Percentiles rank a stretch among this genome's conserved stretches.
Evolutionary conservation across 208 protist species (phyloP).

Genomic region (Wallacemonas sp.): DNA sequence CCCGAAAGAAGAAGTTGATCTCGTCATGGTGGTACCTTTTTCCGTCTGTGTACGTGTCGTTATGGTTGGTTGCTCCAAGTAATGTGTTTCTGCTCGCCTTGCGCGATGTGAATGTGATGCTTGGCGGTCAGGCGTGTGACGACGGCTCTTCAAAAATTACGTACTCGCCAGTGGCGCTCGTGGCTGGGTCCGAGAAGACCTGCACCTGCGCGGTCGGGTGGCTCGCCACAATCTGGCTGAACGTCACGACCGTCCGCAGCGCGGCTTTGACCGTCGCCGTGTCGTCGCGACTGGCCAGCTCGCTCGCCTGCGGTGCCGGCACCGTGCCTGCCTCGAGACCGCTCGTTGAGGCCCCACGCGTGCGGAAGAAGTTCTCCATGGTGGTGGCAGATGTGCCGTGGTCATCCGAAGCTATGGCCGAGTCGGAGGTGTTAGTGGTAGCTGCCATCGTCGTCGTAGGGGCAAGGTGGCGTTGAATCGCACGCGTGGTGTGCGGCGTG

Average conservation of each 20-base stretch:
- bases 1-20: too few relatives aligned
- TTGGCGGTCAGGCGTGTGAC: slow-evolving; percentile 1
- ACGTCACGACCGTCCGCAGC: slow-evolving; percentile 33
- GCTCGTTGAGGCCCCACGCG: not conserved
- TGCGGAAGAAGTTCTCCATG: not conserved
- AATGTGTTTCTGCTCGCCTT: too few relatives aligned
- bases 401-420: not conserved
- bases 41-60: too few relatives aligned
- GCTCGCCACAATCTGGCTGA: slow-evolving; percentile 26
- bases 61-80: too few relatives aligned
- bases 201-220: slow-evolving; percentile 24
- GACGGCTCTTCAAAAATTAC: slow-evolving; percentile 30
- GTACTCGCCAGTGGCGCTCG: slow-evolving; percentile 18
- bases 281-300: slow-evolving; percentile 34
- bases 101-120: too few relatives aligned
- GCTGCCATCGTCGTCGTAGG: not conserved
- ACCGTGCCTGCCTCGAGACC: not conserved
- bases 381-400: not conserved
- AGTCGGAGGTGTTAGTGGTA: not conserved
- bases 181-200: slow-evolving; percentile 18
- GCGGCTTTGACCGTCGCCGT: slow-evolving; percentile 29
- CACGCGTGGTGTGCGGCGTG: slow-evolving; percentile 13
- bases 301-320: not conserved
- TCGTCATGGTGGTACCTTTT: too few relatives aligned
- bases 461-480: not conserved